Base-by-base conservation (phyloP, 2,329 filamentous ascomycete genomes). In the Blumeria graminis region DNA sequence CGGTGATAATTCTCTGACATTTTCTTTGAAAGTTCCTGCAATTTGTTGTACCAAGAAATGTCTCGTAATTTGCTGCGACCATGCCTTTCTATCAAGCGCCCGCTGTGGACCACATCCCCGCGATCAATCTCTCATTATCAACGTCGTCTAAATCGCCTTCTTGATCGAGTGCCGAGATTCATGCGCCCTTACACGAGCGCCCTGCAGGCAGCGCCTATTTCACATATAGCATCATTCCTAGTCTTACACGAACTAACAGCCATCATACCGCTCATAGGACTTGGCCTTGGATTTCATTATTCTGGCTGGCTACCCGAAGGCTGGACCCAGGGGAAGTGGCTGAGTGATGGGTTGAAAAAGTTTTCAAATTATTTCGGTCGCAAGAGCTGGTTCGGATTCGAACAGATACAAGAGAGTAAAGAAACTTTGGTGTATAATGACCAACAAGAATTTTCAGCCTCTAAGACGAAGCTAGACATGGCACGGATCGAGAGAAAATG, bases 201-300 rank as follows among this genome's bases (percentile, higher is more conserved):
- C 0, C 77, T 98, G 3, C 78, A 81, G 57, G 74, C 76, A 56
- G 88, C 88, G 0, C 92, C 92, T 0, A 69, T 88, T 48, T 86
- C 86, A 0, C 87, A 95, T 69, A 74, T 94, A 45, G 78, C 83
- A 1, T 82, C 90, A 0, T 98, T 98, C 68, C 72, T 96, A 10
- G 72, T 95, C 41, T 75, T 98, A 0, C 92, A 98, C 71, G 92
- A 98, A 69, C 67, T 95, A 48, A 96, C 92, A 0, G 90, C 92
- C 9, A 71, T 95, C 10, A 68, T 90, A 1, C 90, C 90, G 0
- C 70, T 96, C 0, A 67, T 93, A 41, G 82, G 77, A 0, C 75
- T 96, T 0, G 80, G 85, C 22, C 81, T 75, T 0, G 67, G 79
- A 1, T 94, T 98, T 68, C 86, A 96, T 70, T 88, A 86, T 66